Evolutionary conservation across 805 yeast species (phyloP).

Genomic region (Barnettozyma populi): DNA sequence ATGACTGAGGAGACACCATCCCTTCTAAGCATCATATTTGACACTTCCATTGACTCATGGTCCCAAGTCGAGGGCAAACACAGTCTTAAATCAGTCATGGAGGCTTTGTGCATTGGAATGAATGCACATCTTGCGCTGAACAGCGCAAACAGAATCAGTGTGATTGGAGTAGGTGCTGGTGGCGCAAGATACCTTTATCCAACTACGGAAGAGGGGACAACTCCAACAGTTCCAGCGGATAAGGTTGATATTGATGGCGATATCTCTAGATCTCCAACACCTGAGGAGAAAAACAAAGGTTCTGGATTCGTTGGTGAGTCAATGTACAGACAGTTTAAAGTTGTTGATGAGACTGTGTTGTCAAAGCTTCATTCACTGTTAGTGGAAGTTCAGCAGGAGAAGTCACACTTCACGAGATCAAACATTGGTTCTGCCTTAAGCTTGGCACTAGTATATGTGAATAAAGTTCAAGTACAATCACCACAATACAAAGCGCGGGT

Average conservation of each 20-base stretch:
- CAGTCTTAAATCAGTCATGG: slow-evolving; percentile 36
- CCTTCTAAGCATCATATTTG: slow-evolving; percentile 70
- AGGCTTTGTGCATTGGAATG: slow-evolving; percentile 65
- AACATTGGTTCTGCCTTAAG: slow-evolving; percentile 75
- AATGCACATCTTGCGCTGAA: slow-evolving; percentile 87
- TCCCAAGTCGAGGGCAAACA: slow-evolving; percentile 29
- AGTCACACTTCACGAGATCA: slow-evolving; percentile 32
- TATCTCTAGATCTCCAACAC: slow-evolving; percentile 13
- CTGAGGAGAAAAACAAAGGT: slow-evolving; percentile 9
- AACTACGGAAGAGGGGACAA: slow-evolving; percentile 3
- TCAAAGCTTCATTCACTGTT: slow-evolving; percentile 41
- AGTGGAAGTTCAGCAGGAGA: slow-evolving; percentile 12
- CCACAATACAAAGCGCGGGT: slow-evolving; percentile 58
- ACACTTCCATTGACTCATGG: slow-evolving; percentile 58
- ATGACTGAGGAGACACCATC: slow-evolving; percentile 64
- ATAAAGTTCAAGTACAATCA: slow-evolving; percentile 41
- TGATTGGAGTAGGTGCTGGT: slow-evolving; percentile 66
- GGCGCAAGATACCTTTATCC: slow-evolving; percentile 76
- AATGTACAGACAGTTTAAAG: slow-evolving; percentile 82
- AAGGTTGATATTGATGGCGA: not conserved
- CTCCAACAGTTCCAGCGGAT: not conserved
- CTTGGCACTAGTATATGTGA: slow-evolving; percentile 74
- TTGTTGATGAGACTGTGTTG: slow-evolving; percentile 70
- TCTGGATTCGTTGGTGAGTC: slow-evolving; percentile 40
- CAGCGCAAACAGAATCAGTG: slow-evolving; percentile 77